Evolutionary conservation across 176 grass and related monocot genomes (phyloP).

Genomic region (Eleusine indica): DNA sequence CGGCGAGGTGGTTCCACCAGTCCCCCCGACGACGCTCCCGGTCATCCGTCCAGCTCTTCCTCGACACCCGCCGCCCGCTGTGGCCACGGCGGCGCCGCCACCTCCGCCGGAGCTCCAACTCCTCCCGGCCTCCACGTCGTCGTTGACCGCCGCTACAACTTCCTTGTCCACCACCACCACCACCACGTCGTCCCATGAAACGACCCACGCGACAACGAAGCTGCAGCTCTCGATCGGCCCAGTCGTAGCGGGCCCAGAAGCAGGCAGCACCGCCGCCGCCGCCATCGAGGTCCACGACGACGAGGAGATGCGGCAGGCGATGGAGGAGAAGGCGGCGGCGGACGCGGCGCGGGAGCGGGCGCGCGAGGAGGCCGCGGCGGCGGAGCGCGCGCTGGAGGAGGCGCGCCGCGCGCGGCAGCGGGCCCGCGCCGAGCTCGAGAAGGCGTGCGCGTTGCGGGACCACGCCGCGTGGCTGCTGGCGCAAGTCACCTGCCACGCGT

Average conservation of each 20-base stretch:
- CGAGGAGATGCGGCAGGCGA: constrained; percentile 15
- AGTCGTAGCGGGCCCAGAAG: too few relatives aligned
- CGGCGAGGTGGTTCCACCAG: constrained; percentile 27
- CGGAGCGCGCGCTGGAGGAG: constrained; percentile 69
- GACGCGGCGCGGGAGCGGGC: constrained; percentile 62
- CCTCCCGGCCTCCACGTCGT: constrained; percentile 46
- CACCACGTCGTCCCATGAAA: constrained; percentile 4
- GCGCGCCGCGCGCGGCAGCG: constrained; percentile 73
- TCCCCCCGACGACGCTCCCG: constrained; percentile 34
- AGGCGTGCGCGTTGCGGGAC: constrained; percentile 64
- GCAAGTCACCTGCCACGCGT: constrained; percentile 87
- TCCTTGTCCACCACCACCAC: constrained; percentile 1
- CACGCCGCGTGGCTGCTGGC: constrained; percentile 62
- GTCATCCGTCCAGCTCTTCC: constrained; percentile 19
- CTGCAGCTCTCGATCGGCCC: constrained; percentile 77
- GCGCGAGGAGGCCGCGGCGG: constrained; percentile 55
- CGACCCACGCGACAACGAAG: constrained; percentile 49
- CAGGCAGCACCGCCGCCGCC: background rate
- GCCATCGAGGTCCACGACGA: background rate
- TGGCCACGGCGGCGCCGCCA: background rate
- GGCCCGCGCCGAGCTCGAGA: constrained; percentile 67
- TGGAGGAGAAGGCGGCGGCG: constrained; percentile 61
- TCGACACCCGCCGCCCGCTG: background rate
- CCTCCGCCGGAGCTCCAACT: constrained; percentile 71
- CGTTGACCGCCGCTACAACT: background rate